Conservation (phyloP, 352 stramenopile genomes). For the Nannochloropsis limnetica region DNA sequence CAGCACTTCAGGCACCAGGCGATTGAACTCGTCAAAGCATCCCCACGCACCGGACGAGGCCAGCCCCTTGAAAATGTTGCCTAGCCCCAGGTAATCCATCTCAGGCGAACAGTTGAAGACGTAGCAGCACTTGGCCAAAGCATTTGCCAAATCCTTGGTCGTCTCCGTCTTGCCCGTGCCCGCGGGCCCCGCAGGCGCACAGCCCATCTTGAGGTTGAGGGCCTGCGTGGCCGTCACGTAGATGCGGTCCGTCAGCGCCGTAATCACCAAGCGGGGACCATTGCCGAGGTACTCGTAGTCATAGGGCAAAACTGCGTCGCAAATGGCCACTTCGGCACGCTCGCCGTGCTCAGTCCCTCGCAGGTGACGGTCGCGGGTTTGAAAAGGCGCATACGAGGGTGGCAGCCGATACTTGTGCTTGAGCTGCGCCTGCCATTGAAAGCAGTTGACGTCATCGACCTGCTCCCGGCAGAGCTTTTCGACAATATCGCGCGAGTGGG, state of each 20-base stretch:
- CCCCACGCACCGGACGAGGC: constrained; percentile 84
- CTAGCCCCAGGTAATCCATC: constrained; percentile 88
- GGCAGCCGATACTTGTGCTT: constrained; percentile 84
- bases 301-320: constrained; percentile 81
- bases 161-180: constrained; percentile 86
- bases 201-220: constrained; percentile 87
- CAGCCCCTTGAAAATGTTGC: constrained; percentile 93
- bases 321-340: constrained; percentile 68
- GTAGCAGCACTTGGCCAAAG: constrained; percentile 85
- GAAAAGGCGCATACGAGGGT: constrained; percentile 69
- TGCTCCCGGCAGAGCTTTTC: constrained; percentile 80
- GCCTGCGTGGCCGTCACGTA: constrained; percentile 89
- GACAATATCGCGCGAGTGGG: constrained; percentile 84
- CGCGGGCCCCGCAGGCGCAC: constrained; percentile 74
- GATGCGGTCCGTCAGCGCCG: constrained; percentile 85
- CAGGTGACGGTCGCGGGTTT: constrained; percentile 77
- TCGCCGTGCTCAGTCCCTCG: constrained; percentile 56
- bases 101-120: constrained; percentile 88
- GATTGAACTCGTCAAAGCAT: constrained; percentile 93
- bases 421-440: constrained; percentile 87
- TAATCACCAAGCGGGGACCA: constrained; percentile 82
- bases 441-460: constrained; percentile 68
- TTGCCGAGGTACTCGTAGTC: constrained; percentile 94
- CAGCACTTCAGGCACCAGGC: constrained; percentile 81
- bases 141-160: constrained; percentile 85